Base-by-base conservation (phyloP, 2,329 filamentous ascomycete genomes). In the Knufia fluminis region DNA sequence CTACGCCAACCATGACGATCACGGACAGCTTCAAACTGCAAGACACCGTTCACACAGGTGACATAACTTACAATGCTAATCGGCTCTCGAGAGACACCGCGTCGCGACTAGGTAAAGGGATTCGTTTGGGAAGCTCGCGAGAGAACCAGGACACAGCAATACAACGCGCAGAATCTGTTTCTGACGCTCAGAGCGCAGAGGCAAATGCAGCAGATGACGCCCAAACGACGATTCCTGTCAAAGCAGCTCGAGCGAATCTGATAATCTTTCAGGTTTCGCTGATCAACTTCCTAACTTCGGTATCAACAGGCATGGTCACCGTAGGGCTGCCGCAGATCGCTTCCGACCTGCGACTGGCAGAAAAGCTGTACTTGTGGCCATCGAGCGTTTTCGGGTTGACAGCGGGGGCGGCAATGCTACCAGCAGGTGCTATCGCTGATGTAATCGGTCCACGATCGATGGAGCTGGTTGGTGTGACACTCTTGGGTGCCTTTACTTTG, bases 371-470 rank as follows among this genome's bases (percentile, higher is more conserved):
- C 49, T 55, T 45, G 52, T 63, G 59, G 50, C 60, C 69, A 4
- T 58, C 65, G 0, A 67, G 65, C 3, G 61, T 66, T 8, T 59
- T 57, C 45, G 59, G 61, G 10, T 56, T 77, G n/a, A 72, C 72
- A 0, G 68, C 68, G 40, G 73, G 71, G 36, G 72, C 71, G 32
- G 71, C 69, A 4, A 67, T 78, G 0, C 64, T 78, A 0, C 56
- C 77, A 1, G 66, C 69, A 2, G 75, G 75, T 2, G 71, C 75
- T 2, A 60, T 78, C 10, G 68, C 73, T 3, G 74, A 78, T 60
- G 67, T 73, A 0, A 63, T 77, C 4, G 75, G 75, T 0, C 68
- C 67, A 31, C 59, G 69, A 46, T 55, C 65, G 20, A 68, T 75
- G 55, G 71, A 75, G 39, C 62, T 75, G 2, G 60, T 66, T 1